These are phyloP conservation scores for Melocanna baccifera DNA, from an alignment of 176 grass and related monocot species.

Conservation along the genomic window DNA sequence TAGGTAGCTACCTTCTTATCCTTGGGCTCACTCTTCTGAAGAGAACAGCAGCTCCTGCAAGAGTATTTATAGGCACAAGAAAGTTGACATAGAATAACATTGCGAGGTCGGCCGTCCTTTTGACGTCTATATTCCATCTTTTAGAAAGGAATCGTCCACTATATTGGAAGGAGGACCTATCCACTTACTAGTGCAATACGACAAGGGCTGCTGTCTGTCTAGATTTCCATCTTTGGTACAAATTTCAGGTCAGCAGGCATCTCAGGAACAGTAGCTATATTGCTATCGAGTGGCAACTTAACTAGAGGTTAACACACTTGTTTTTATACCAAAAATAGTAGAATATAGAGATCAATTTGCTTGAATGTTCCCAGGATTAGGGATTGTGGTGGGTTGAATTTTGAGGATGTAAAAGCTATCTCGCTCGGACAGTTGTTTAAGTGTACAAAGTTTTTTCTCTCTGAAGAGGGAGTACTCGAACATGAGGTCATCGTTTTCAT, in stretches of 20 bases:
- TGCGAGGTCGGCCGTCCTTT: not conserved
- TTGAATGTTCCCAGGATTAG: too few species aligned
- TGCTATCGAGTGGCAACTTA: not conserved
- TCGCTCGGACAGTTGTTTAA: too few species aligned
- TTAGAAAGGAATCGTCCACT: not conserved
- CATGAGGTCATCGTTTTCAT: too few species aligned
- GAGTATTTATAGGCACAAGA: not conserved
- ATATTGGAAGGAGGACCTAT: not conserved
- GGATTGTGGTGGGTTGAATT: too few species aligned
- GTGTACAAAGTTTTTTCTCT: too few species aligned
- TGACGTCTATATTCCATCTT: not conserved
- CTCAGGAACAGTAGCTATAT: not conserved
- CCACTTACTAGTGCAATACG: not conserved
- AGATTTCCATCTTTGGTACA: not conserved
- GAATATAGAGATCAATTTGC: too few species aligned
- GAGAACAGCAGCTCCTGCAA: not conserved
- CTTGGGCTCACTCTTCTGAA: not conserved
- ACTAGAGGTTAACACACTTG: not conserved
- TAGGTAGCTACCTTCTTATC: not conserved
- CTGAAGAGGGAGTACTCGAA: too few species aligned
- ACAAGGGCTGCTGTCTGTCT: not conserved
- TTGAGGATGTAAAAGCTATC: too few species aligned
- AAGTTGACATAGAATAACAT: not conserved
- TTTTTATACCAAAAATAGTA: not conserved
- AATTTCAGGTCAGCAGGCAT: not conserved